Base-by-base conservation (phyloP, 1,284 basidiomycete species). In the Malassezia vespertilionis region DNA sequence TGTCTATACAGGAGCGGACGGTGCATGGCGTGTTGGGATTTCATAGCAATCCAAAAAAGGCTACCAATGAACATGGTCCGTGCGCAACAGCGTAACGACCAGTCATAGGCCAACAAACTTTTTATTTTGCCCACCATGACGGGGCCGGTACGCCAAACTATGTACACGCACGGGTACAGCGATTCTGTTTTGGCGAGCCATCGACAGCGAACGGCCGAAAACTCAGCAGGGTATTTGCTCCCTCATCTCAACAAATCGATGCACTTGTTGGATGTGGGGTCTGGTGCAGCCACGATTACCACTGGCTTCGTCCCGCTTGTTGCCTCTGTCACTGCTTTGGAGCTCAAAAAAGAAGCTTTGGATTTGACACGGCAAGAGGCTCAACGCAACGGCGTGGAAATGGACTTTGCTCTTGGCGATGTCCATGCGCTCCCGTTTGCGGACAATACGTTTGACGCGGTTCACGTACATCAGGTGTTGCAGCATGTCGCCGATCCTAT, bases 11-110 rank as follows among this genome's bases (percentile, higher is more conserved):
- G 9, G 17, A 10, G 15, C 22, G 28, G 26, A 9, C n/a, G n/a
- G 8, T 34, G 7, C 14, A 9, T 31, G 23, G 46, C 14, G 23
- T 32, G 15, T 18, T 49, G 7, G 39, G 33, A 11, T 43, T 49
- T 34, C 30, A 49, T 27, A 49, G 40, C 21, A 49, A 49, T n/a
- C 35, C 40, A 10, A 40, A 40, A 18, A 31, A 40, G 28, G 31
- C 31, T 32, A 14, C 7, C 5, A 5, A 15, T 15, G 31, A 32
- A 6, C 31, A 28, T 28, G 27, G 27, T 7, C 31, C 31, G 17
- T 32, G 31, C 38, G 26, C 14, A 18, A 5, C 28, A 30, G 9
- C 10, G 10, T 30, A 30, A 30, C 28, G 9, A 30, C n/a, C 10
- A 9, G n/a, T 9, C 28, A 30, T n/a, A 30, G 10, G 28, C 9